Percentiles rank a stretch among this genome's conserved stretches.
phyloP scores from a whole-genome alignment of 73 alveolate species.

The Effrenium voratum region DNA sequence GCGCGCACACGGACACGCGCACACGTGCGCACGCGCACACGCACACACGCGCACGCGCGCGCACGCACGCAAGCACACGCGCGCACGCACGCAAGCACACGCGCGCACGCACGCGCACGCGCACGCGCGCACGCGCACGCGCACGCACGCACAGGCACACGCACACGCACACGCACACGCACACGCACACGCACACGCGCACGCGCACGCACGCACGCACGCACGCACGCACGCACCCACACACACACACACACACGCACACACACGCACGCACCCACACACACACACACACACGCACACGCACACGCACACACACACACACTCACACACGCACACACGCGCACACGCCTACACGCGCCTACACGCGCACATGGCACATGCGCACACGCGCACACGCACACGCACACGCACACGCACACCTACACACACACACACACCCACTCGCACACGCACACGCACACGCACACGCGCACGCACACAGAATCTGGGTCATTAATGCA shows the following conservation, averaged over 20 bases:
- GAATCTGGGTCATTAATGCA: not conserved
- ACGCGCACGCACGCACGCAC: not conserved
- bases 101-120: not conserved
- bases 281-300: not conserved
- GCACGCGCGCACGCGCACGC: not conserved
- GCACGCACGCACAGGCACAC: not conserved
- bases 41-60: not conserved
- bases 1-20: not conserved
- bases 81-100: not conserved
- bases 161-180: not conserved
- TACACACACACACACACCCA: not conserved
- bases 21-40: not conserved
- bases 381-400: not conserved
- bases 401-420: not conserved
- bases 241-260: not conserved
- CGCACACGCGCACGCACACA: too few relatives aligned
- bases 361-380: not conserved
- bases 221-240: not conserved
- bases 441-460: too few relatives aligned
- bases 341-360: not conserved
- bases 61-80: not conserved
- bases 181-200: not conserved
- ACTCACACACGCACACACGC: not conserved
- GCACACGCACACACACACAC: not conserved
- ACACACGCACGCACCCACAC: not conserved